These are phyloP conservation scores for Fonsecaea multimorphosa DNA, from an alignment of 2,329 filamentous ascomycete genomes.

Conservation along the genomic window DNA sequence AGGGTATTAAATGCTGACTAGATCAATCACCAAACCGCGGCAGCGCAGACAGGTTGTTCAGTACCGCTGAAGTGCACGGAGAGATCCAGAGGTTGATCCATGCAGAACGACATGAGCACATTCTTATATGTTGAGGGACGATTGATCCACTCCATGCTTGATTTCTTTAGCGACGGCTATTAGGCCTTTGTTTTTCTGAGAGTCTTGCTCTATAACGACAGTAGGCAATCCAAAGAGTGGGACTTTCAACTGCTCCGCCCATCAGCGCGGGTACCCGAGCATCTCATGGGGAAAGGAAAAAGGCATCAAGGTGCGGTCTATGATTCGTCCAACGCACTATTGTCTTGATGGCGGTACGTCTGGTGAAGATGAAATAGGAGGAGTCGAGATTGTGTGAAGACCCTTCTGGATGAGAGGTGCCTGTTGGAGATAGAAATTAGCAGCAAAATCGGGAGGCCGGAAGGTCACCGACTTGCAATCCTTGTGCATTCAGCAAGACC, in stretches of 20 bases:
- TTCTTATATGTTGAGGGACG: background rate
- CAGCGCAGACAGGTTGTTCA: background rate
- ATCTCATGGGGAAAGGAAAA: background rate
- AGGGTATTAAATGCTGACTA: background rate
- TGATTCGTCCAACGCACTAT: background rate
- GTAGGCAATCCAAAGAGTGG: background rate
- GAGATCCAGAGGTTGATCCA: background rate
- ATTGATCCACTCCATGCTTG: background rate
- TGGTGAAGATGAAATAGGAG: background rate
- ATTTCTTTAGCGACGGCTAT: background rate
- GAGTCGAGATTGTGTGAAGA: background rate
- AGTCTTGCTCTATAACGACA: no score
- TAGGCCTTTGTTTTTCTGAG: no score
- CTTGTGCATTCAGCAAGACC: background rate
- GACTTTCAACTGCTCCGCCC: background rate
- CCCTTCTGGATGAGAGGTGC: background rate
- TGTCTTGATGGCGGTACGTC: background rate
- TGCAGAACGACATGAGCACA: background rate
- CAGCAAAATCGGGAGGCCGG: background rate
- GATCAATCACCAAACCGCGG: background rate
- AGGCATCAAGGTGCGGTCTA: background rate
- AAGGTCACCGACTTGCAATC: background rate
- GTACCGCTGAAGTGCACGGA: background rate
- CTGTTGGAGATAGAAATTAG: background rate
- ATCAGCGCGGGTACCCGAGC: background rate